A percentile compares a stretch with the other conserved stretches of the same genome.
Conservation (phyloP, 2,329 filamentous ascomycete genomes). For the Neopestalotiopsis sp. region DNA sequence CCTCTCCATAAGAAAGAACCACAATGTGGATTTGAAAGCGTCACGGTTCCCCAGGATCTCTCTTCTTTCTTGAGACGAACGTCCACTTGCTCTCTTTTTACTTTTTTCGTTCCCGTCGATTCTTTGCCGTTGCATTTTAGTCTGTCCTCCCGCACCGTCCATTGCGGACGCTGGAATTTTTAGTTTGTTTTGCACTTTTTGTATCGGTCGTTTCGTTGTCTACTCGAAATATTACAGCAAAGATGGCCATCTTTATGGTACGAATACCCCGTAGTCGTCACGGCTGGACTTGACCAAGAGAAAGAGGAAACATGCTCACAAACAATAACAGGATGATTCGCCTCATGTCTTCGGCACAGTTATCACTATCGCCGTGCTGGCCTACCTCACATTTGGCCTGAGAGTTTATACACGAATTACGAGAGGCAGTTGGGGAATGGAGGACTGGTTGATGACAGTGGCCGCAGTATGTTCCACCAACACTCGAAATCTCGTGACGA, state of each 20-base stretch:
- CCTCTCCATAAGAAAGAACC: conserved; percentile 4
- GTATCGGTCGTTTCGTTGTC: neutral
- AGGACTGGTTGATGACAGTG: conserved; percentile 25
- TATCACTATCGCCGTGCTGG: conserved; percentile 22
- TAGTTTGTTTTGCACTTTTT: conserved; percentile 1
- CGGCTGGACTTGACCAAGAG: neutral
- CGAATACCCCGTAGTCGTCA: neutral
- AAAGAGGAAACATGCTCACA: neutral
- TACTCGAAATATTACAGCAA: neutral
- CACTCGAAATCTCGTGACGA: no score
- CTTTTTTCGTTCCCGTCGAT: neutral
- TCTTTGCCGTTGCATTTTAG: neutral
- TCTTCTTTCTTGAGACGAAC: conserved; percentile 10
- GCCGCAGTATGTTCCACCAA: conserved; percentile 18
- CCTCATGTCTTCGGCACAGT: conserved; percentile 25
- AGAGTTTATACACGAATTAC: conserved; percentile 22
- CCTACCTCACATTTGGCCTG: conserved; percentile 20
- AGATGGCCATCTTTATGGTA: conserved; percentile 17
- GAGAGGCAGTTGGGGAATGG: conserved; percentile 22
- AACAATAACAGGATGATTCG: conserved; percentile 20
- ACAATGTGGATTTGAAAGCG: conserved; percentile 12
- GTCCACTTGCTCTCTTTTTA: neutral
- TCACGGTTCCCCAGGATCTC: conserved; percentile 8
- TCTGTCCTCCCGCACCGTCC: neutral
- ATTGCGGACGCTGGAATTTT: neutral